Evolutionary conservation across 176 grass and related monocot genomes (phyloP), one percentile per base, ranked within the genome.

Genomic region (Leersia perrieri): DNA sequence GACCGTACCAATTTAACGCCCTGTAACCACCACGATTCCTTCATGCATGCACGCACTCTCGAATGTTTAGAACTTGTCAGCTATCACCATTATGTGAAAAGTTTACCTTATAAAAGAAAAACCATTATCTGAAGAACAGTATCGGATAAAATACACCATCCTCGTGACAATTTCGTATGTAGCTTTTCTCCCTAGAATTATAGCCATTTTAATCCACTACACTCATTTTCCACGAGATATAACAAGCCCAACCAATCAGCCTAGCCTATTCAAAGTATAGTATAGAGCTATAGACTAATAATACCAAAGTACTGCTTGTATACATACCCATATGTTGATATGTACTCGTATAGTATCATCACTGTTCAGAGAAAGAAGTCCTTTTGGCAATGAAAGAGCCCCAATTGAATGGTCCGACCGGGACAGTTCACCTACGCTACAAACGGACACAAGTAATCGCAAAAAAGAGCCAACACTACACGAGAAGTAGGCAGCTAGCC

Each of bases 401-500:
- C 13, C 18, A 30, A 28, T 49, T 63, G 12, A 53, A 60, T 58
- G 65, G 28, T 20, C 40, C 32, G 73, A 78, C 58, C 41, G 73
- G 66, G 86, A 82, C 86, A 49, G 33, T 5, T 76, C 79, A 72
- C 53, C 79, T 2, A 27, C 65, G 1, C 44, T 18, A 10, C 42
- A 3, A 45, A 45, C 42, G 3, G 11, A 41, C 39, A 41, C 39
- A 41, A 41, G 39, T 53, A 53, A n/a, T n/a, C 18, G 20, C 18
- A n/a, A 53, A 53, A 53, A 53, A 9, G 49, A n/a, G 22, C 1
- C 20, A 16, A 53, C 49, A n/a, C 20, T n/a, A 22, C 5, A 22
- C 5, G 18, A 2, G 32, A 14, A 23, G 1, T 38, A 35, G 6
- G 49, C 20, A 6, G 51, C 66, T 33, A 51, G 36, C 10, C 36